Base-by-base conservation (phyloP, 139 green algal species). In the Coelastrella sp. region DNA sequence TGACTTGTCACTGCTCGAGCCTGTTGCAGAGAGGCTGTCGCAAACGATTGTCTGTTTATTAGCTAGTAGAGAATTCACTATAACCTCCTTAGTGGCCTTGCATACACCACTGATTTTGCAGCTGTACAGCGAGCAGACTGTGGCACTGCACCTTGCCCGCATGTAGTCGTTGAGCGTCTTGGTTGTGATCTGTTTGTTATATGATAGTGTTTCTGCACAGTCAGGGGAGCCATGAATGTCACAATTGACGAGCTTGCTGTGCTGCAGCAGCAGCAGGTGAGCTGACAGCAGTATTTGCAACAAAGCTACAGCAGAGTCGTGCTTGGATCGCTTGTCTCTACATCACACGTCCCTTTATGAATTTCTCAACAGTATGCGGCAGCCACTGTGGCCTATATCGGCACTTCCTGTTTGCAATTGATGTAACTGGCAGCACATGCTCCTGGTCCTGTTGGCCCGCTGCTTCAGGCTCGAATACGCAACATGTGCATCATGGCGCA, bases 401-500 rank as follows among this genome's bases (percentile, higher is more conserved):
- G 32, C 32, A 47, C 32, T 47, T 47, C 32, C 32, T 47, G 32
- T 47, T 47, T 47, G 32, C 32, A 47, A 47, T 47, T 47, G 32
- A 47, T 47, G 32, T 47, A 47, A 47, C 0, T 47, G 32, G 32
- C 32, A 47, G 32, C 32, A 47, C 32, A 47, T 47, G 32, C 32
- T 47, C 5, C 68, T 76, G 68, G 61, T 71, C 68, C 68, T 76
- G 16, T 17, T 76, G 14, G 17, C 61, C 8, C 22, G 16, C 16
- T 76, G 68, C 68, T 32, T 17, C 68, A 98, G 97, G 95, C 96
- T 10, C 93, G 96, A 8, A 95, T 99, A 16, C 92, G 98, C 22
- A 99, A 99, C 86, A 95, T 99, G 71, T 99, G 98, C 93, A 97
- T 99, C 88, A 93, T 99, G 80, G 98, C 98, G 13, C 98, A 99